Percentiles rank a stretch among this genome's conserved stretches.
phyloP scores from a whole-genome alignment of 2,329 filamentous ascomycete species.

The Keithomyces neogunnii region DNA sequence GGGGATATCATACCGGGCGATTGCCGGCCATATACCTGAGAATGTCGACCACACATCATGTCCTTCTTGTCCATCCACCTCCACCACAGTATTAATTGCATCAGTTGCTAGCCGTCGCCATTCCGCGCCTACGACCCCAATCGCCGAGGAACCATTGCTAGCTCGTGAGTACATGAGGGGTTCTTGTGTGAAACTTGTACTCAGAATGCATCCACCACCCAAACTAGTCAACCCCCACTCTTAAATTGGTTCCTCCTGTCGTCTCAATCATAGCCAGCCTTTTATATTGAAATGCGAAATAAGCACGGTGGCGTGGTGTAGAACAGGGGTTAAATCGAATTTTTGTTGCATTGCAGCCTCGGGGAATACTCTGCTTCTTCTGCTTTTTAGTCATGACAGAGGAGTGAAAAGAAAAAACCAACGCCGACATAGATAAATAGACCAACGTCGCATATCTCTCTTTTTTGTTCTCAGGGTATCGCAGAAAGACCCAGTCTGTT shows the following conservation, averaged over 20 bases:
- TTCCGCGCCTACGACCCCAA: conserved; percentile 4
- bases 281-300: conserved; percentile 19
- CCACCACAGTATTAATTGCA: conserved; percentile 8
- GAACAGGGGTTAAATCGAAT: conserved; percentile 22
- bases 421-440: conserved; percentile 39
- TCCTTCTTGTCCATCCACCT: conserved; percentile 6
- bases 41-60: conserved; percentile 12
- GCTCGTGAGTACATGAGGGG: conserved; percentile 3
- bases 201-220: conserved; percentile 5
- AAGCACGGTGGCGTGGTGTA: conserved; percentile 19
- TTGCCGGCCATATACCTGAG: conserved; percentile 10
- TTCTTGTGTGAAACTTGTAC: conserved; percentile 1
- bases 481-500: conserved; percentile 21
- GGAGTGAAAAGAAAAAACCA: conserved; percentile 31
- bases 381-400: conserved; percentile 30
- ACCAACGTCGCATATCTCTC: conserved; percentile 30
- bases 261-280: conserved; percentile 20
- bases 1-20: conserved; percentile 6
- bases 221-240: conserved; percentile 8
- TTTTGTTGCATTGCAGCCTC: conserved; percentile 25
- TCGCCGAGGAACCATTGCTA: conserved; percentile 4
- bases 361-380: conserved; percentile 33
- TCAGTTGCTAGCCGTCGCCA: conserved; percentile 9
- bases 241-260: conserved; percentile 19
- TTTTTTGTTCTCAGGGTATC: conserved; percentile 21